A percentile compares a stretch with the other conserved stretches of the same genome.
phyloP scores from a whole-genome alignment of 139 green algal genomes.

The Penium margaritaceum region DNA sequence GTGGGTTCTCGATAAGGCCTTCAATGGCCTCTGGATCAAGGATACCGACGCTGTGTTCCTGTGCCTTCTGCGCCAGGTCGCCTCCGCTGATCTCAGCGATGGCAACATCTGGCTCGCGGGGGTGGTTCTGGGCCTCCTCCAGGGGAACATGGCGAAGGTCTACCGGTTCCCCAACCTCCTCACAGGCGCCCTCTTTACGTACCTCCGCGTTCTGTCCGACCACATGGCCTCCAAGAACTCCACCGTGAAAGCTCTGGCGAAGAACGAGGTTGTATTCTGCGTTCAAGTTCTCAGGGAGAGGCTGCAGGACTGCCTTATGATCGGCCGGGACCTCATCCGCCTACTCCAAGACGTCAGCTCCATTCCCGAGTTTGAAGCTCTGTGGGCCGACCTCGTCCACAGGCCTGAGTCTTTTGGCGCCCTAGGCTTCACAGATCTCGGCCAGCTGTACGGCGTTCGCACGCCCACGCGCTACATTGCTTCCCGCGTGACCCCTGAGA shows the following conservation, averaged over 20 bases:
- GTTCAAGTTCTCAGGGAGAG: slow-evolving; percentile 27
- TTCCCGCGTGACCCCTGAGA: slow-evolving; percentile 40
- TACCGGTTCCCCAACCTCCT: slow-evolving; percentile 14
- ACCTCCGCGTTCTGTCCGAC: slow-evolving; percentile 36
- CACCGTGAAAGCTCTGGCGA: slow-evolving; percentile 11
- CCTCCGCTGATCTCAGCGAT: slow-evolving; percentile 28
- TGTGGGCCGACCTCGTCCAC: slow-evolving; percentile 39
- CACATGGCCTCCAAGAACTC: slow-evolving; percentile 12
- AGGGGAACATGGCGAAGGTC: slow-evolving; percentile 13
- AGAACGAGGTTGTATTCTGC: slow-evolving; percentile 41
- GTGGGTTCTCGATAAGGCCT: not conserved
- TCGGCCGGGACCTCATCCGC: slow-evolving; percentile 41
- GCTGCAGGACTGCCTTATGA: slow-evolving; percentile 39
- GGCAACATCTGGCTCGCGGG: slow-evolving; percentile 37
- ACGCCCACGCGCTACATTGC: slow-evolving; percentile 31
- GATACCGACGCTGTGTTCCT: slow-evolving; percentile 24
- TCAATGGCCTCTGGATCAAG: no score
- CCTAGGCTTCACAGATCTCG: slow-evolving; percentile 36
- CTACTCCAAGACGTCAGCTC: slow-evolving; percentile 39
- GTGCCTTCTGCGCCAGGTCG: slow-evolving; percentile 34
- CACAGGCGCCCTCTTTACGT: slow-evolving; percentile 36
- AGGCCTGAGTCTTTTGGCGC: slow-evolving; percentile 34
- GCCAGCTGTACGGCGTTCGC: slow-evolving; percentile 30
- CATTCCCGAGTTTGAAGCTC: slow-evolving; percentile 43
- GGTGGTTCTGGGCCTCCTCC: slow-evolving; percentile 35